Base-by-base conservation (phyloP, 306 rosid genomes). In the Vigna hirtella region DNA sequence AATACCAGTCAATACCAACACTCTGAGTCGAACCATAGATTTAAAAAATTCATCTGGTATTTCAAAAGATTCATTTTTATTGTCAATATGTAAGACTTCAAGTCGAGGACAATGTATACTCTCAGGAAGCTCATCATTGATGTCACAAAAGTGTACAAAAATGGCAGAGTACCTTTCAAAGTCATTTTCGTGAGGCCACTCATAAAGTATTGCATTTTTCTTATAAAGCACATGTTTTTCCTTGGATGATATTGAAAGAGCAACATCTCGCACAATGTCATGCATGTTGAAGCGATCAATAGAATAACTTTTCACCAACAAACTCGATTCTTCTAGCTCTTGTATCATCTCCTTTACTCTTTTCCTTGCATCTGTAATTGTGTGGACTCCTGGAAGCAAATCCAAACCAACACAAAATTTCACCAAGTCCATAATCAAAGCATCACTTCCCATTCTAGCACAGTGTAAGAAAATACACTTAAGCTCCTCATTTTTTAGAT, bases 401-500 rank as follows among this genome's bases (percentile, higher is more conserved):
- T 52, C 42, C 11, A 63, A 15, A 32, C 79, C 72, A 20, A 63
- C 16, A 1, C 72, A 18, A 3, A 30, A 76, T 48, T 63, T 76
- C 51, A 76, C 72, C 79, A 76, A 76, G 52, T 76, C 63, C 72
- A 76, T 49, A 49, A 63, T 18, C 20, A 63, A 58, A 13, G 38
- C 11, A 26, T 76, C 59, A 63, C 22, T 38, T 48, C 79, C 79
- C 79, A 76, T 76, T 34, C 30, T 20, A 18, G 79, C 79, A 49
- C 79, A 76, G 2, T 12, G 52, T 49, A 76, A 8, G 4, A 76
- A 76, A 4, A 50, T 34, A 24, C 3, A 3, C 52, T 18, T 32
- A 3, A 76, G 51, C n/a, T 49, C 24, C 51, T 63, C 63, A 20
- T 45, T 17, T 59, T 63, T 52, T 13, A 76, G 50, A 76, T 48